Evolutionary conservation across 305 asterid genomes (phyloP), one percentile per base, ranked within the genome.

Genomic region (Fraxinus greggii): DNA sequence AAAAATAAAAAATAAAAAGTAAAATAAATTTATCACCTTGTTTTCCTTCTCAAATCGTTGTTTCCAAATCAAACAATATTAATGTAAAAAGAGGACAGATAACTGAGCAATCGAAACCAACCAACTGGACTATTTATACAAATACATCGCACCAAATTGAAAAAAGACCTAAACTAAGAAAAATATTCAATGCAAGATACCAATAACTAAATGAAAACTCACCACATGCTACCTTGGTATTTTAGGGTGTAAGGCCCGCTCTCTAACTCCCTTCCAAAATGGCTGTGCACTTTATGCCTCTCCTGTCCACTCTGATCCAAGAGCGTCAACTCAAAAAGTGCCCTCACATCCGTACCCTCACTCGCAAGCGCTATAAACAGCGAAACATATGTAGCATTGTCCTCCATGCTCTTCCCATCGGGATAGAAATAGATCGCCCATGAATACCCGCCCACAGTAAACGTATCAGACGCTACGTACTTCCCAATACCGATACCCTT

Each of bases 211-310:
- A 69, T 19, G 26, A 54, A 72, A 83, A 91, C 94, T 83, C 84
- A 95, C 99, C 99, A 95, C 99, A 95, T 94, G 90, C 99, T 95
- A 85, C 99, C 98, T 19, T 97, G 88, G 88, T 92, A 94, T 87
- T 94, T 95, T 51, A 95, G 92, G 5, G 98, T 86, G 76, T 95
- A 95, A 1, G 99, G 99, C 15, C 99, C 99, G 77, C 93, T 92
- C 90, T 95, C 99, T 88, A 95, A 90, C 78, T 96, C 88, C 90
- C 99, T 92, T n/a, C 98, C 98, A 70, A 95, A 95, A 91, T 95
- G 99, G 86, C 92, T 95, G 82, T 94, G 99, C 86, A 95, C 92
- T 92, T 94, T 95, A 87, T 95, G 99, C 90, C 93, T 93, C 89
- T 84, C 97, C 89, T 88, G 92, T 73, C 98, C 99, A 85, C 98